Evolutionary conservation across 768 basidiomycete species (phyloP).

Genomic region (Galerina sulciceps): DNA sequence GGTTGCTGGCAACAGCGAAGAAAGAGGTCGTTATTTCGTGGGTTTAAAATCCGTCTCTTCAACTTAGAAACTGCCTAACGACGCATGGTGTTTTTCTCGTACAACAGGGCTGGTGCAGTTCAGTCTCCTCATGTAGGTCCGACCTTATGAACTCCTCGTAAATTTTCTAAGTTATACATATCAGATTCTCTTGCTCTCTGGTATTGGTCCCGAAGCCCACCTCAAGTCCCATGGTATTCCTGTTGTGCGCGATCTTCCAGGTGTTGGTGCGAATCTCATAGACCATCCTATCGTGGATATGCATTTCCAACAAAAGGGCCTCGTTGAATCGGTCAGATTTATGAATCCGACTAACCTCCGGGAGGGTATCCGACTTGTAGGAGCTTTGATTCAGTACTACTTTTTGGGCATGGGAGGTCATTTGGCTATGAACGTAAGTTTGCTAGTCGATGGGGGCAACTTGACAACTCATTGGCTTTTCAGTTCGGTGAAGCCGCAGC

Average conservation of each 20-base stretch:
- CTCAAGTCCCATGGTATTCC: slow-evolving; percentile 59
- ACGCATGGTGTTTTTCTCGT: not conserved
- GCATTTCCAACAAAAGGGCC: slow-evolving; percentile 47
- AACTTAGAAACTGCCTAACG: not conserved
- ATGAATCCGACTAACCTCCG: slow-evolving; percentile 35
- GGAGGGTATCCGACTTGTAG: slow-evolving; percentile 30
- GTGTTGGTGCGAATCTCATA: slow-evolving; percentile 74
- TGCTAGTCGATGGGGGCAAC: not conserved
- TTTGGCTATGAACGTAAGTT: slow-evolving; percentile 57
- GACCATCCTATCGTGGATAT: slow-evolving; percentile 72
- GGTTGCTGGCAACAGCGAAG: slow-evolving; percentile 45
- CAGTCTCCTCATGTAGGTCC: slow-evolving; percentile 59
- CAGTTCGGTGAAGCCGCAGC: slow-evolving; percentile 60
- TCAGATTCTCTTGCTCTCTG: slow-evolving; percentile 74
- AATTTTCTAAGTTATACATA: not conserved
- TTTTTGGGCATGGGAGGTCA: slow-evolving; percentile 49
- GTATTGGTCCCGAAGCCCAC: slow-evolving; percentile 70
- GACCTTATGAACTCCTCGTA: not conserved
- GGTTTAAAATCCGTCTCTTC: slow-evolving; percentile 20
- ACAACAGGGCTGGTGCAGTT: slow-evolving; percentile 58
- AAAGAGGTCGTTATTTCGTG: slow-evolving; percentile 66
- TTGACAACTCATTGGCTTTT: not conserved
- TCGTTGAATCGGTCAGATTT: slow-evolving; percentile 51
- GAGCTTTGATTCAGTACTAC: slow-evolving; percentile 44
- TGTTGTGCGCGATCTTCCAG: slow-evolving; percentile 65